phyloP scores from a whole-genome alignment of 2,329 filamentous ascomycete genomes.

The Fusarium nelsonii region DNA sequence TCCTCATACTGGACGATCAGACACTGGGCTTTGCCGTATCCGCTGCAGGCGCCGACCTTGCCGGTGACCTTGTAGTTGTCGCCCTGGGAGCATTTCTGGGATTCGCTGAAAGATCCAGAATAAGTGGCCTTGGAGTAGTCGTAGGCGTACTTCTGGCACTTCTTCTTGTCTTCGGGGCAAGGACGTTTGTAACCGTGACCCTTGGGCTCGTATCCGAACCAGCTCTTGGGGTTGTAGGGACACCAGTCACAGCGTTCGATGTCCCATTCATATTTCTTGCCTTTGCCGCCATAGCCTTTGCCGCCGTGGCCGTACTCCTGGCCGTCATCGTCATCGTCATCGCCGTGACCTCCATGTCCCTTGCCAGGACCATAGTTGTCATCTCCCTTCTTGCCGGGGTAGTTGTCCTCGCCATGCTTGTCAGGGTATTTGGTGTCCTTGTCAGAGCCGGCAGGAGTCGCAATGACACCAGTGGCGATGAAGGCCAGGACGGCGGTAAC shows the following conservation, averaged over 20 bases:
- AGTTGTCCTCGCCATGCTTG: background rate
- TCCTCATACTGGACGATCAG: constrained; percentile 34
- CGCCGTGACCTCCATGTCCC: background rate
- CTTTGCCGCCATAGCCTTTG: constrained; percentile 15
- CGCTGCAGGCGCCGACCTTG: constrained; percentile 19
- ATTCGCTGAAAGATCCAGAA: constrained; percentile 11
- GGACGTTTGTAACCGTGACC: constrained; percentile 5
- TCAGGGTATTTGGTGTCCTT: background rate
- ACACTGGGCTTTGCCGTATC: constrained; percentile 26
- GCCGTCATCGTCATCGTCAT: constrained; percentile 17
- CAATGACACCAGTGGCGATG: constrained; percentile 34
- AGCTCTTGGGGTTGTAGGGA: constrained; percentile 21
- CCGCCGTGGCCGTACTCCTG: constrained; percentile 18
- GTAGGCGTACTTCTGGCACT: constrained; percentile 35
- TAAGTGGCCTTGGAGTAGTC: constrained; percentile 29
- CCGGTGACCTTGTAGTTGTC: constrained; percentile 37
- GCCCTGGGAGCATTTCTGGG: constrained; percentile 24
- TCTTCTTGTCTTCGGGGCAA: constrained; percentile 38
- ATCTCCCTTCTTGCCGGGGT: background rate
- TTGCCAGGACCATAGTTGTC: constrained; percentile 1
- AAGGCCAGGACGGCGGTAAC: constrained; percentile 32
- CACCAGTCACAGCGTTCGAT: constrained; percentile 20
- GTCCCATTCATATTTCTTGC: constrained; percentile 32
- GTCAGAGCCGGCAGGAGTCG: constrained; percentile 16
- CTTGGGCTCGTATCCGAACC: constrained; percentile 1